Base-by-base conservation (phyloP, 495 filamentous ascomycete genomes). In the Acidiella bohemica region DNA sequence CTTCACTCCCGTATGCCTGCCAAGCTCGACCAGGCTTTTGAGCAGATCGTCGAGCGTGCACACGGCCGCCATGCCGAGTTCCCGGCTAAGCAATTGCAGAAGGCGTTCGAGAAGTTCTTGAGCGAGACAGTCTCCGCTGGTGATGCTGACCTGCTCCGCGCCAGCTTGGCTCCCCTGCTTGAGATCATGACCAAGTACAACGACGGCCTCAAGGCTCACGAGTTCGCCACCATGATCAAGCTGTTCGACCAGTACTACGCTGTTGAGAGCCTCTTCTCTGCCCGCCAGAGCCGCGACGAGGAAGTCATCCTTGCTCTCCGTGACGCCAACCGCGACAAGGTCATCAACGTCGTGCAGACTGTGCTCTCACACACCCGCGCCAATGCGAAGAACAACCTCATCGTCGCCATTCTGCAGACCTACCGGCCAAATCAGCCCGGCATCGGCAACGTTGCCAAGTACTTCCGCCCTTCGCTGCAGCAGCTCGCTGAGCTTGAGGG, bases 1-100 rank as follows among this genome's bases (percentile, higher is more conserved):
- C 75, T 99, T 24, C 90, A 96, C 60, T 79, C 86, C 4, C 79
- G 90, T 55, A 96, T 96, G 83, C 90, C 90, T 4, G 75, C 85
- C 53, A 93, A 85, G 64, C 75, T 99, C 22, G 86, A 93, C 50
- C 57, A 78, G 6, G 72, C 71, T 44, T 76, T 96, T 47, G 76
- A 76, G 19, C 78, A 83, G 53, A 77, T 87, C 29, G 78, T 96
- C 20, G 90, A 99, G 33, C 76, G 78, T 39, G 79, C 86, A 13
- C 75, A 71, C 41, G 62, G 73, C 38, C 72, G 90, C 38, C 75
- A 79, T 41, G 66, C 70, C 11, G 90, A 99, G 60, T 99, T 99
- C 67, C 90, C 90, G 16, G 82, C 84, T 21, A 93, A 90, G 62
- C 77, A 81, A 50, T 70, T 96, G 32, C 63, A 70, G 41, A 94